Conservation (phyloP, 2,329 filamentous ascomycete genomes). For the Ophiostoma pallidulum region DNA sequence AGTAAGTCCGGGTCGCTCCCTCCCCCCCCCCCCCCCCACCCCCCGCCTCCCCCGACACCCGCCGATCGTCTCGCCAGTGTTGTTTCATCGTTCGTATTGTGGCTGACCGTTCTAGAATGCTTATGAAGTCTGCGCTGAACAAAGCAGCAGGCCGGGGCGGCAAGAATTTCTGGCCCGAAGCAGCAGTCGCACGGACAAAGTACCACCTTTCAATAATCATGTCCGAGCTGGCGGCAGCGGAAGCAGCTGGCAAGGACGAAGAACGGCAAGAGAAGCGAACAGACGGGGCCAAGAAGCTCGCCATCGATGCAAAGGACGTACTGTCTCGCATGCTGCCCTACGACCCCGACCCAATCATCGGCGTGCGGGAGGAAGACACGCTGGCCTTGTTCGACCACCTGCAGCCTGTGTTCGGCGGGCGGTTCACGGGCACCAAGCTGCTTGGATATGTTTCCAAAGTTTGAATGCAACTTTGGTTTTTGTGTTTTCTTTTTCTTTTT, state of each 20-base stretch:
- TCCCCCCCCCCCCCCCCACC: too few species aligned
- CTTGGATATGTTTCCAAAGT: slow-evolving; percentile 10
- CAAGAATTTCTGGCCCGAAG: slow-evolving; percentile 15
- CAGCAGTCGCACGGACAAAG: slow-evolving; percentile 14
- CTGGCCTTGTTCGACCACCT: slow-evolving; percentile 17
- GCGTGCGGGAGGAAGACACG: slow-evolving; percentile 13
- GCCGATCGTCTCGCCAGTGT: too few species aligned
- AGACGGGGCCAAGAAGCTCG: slow-evolving; percentile 8
- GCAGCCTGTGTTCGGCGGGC: slow-evolving; percentile 16
- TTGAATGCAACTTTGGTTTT: neutral
- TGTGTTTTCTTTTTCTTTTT: neutral
- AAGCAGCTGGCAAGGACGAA: neutral
- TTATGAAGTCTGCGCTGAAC: slow-evolving; percentile 11
- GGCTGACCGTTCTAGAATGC: neutral
- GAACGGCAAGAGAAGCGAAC: neutral
- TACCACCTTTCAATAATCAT: slow-evolving; percentile 15
- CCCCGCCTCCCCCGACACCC: too few species aligned
- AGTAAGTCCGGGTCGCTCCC: slow-evolving; percentile 3
- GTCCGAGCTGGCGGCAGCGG: neutral
- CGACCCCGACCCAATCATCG: slow-evolving; percentile 14
- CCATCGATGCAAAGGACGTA: slow-evolving; percentile 15
- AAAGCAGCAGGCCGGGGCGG: slow-evolving; percentile 9
- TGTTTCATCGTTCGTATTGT: neutral
- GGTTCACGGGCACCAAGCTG: slow-evolving; percentile 15
- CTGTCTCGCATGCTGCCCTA: slow-evolving; percentile 17